phyloP scores from a whole-genome alignment of 371 early-diverging fungal genomes.

The Encephalitozoon hellem region DNA sequence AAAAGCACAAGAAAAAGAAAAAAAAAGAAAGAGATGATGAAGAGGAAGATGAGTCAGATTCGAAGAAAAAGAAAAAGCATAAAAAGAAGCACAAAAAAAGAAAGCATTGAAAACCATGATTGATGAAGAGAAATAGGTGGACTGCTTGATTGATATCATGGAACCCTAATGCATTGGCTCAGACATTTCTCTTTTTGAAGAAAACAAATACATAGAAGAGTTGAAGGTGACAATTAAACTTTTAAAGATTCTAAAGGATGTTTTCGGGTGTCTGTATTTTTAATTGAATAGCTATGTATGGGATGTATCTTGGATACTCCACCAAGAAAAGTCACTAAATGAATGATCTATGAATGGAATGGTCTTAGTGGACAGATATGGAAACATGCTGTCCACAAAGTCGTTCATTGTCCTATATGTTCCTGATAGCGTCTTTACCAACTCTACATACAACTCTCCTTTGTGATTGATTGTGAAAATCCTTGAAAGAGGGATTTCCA shows the following conservation, averaged over 20 bases:
- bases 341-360: slow-evolving; percentile 8
- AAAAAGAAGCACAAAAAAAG: neutral
- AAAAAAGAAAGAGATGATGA: neutral
- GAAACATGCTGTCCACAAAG: slow-evolving; percentile 87
- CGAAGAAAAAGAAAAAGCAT: neutral
- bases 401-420: slow-evolving; percentile 63
- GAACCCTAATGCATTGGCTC: neutral
- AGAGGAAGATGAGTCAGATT: neutral
- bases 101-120: too few species aligned
- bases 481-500: slow-evolving; percentile 76
- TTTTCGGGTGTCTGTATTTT: neutral
- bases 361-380: slow-evolving; percentile 62
- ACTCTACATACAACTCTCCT: slow-evolving; percentile 80
- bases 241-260: neutral
- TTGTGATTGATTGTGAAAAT: slow-evolving; percentile 88
- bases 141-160: neutral
- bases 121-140: too few species aligned
- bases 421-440: neutral
- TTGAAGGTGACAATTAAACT: neutral
- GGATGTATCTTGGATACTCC: slow-evolving; percentile 18
- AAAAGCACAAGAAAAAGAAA: neutral
- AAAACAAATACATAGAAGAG: neutral
- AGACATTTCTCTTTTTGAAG: neutral
- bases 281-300: neutral
- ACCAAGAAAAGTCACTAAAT: slow-evolving; percentile 39